A percentile compares a stretch with the other conserved stretches of the same genome.
These are phyloP conservation scores for Didymella pinodella DNA, from an alignment of 2,329 filamentous ascomycete species.

Conservation along the genomic window DNA sequence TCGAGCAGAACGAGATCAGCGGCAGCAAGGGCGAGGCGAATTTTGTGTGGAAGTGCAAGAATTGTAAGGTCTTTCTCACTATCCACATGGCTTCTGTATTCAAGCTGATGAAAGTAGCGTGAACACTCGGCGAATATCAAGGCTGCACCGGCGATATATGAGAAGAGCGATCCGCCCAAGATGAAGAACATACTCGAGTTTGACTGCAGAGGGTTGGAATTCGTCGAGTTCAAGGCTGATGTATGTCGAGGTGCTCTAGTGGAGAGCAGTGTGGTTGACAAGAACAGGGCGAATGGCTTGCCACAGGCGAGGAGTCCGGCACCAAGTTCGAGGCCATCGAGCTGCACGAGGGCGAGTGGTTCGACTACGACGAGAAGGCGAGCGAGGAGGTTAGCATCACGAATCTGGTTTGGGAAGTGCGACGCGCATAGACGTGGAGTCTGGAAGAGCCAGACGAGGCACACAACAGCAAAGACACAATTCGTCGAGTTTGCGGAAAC, in stretches of 20 bases:
- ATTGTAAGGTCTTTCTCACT: slow-evolving; percentile 77
- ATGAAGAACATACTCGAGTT: slow-evolving; percentile 83
- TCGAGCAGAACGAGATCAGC: slow-evolving; percentile 89
- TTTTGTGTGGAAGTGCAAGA: slow-evolving; percentile 99
- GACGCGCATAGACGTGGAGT: slow-evolving; percentile 62
- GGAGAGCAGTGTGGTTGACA: neutral
- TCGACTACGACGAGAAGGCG: slow-evolving; percentile 95
- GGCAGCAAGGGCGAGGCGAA: slow-evolving; percentile 95
- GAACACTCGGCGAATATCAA: slow-evolving; percentile 88
- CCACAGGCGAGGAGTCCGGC: slow-evolving; percentile 78
- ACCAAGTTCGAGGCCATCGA: slow-evolving; percentile 86
- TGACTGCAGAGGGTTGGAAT: slow-evolving; percentile 93
- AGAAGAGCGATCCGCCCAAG: slow-evolving; percentile 75
- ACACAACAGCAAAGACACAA: neutral
- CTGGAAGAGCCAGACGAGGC: slow-evolving; percentile 1
- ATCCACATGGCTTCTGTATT: neutral
- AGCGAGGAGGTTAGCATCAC: slow-evolving; percentile 92
- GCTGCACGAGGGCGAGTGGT: slow-evolving; percentile 91
- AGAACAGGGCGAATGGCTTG: slow-evolving; percentile 85
- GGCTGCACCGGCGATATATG: slow-evolving; percentile 74
- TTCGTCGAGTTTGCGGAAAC: neutral
- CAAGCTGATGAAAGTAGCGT: slow-evolving; percentile 61
- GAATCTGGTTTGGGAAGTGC: slow-evolving; percentile 86
- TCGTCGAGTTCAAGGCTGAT: slow-evolving; percentile 88
- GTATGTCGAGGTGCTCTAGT: slow-evolving; percentile 57